phyloP scores from a whole-genome alignment of 2,329 filamentous ascomycete genomes.

The Pseudocercospora ulei region DNA sequence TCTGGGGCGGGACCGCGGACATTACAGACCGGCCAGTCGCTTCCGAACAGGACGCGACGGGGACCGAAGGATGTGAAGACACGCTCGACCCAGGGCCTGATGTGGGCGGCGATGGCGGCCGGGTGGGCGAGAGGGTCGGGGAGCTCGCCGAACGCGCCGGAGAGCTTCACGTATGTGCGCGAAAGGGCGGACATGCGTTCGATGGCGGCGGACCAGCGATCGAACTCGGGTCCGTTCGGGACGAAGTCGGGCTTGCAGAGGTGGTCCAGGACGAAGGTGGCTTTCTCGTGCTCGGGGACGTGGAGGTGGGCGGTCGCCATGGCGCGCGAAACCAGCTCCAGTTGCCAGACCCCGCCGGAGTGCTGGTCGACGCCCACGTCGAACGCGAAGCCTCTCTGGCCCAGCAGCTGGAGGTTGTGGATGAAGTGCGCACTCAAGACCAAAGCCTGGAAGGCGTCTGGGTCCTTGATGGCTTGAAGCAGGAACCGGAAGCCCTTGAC shows the following conservation, averaged over 20 bases:
- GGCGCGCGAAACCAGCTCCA: slow-evolving; percentile 35
- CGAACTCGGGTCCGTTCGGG: slow-evolving; percentile 44
- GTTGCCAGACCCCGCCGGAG: slow-evolving; percentile 58
- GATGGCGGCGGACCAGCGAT: slow-evolving; percentile 61
- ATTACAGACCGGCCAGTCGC: slow-evolving; percentile 89
- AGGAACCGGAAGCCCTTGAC: slow-evolving; percentile 75
- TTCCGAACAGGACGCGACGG: slow-evolving; percentile 72
- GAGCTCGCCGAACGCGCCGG: slow-evolving; percentile 74
- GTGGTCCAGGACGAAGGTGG: slow-evolving; percentile 68
- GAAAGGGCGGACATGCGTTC: slow-evolving; percentile 55
- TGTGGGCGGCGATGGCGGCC: slow-evolving; percentile 51
- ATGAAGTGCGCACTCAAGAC: slow-evolving; percentile 34
- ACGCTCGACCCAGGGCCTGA: slow-evolving; percentile 62
- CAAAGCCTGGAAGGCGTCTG: slow-evolving; percentile 32
- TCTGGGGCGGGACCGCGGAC: slow-evolving; percentile 49
- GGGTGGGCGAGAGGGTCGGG: slow-evolving; percentile 41
- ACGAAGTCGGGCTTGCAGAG: slow-evolving; percentile 71
- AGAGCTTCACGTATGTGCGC: slow-evolving; percentile 82
- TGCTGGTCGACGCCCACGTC: slow-evolving; percentile 78
- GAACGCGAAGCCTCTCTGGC: slow-evolving; percentile 55
- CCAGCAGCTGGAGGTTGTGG: slow-evolving; percentile 50
- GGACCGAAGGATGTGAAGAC: slow-evolving; percentile 64
- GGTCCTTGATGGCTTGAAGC: slow-evolving; percentile 49
- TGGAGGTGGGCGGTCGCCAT: slow-evolving; percentile 49
- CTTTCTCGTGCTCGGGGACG: slow-evolving; percentile 50